Evolutionary conservation across 495 filamentous ascomycete species (phyloP), one percentile per base, ranked within the genome.

Genomic region (Penicillium paxilli): DNA sequence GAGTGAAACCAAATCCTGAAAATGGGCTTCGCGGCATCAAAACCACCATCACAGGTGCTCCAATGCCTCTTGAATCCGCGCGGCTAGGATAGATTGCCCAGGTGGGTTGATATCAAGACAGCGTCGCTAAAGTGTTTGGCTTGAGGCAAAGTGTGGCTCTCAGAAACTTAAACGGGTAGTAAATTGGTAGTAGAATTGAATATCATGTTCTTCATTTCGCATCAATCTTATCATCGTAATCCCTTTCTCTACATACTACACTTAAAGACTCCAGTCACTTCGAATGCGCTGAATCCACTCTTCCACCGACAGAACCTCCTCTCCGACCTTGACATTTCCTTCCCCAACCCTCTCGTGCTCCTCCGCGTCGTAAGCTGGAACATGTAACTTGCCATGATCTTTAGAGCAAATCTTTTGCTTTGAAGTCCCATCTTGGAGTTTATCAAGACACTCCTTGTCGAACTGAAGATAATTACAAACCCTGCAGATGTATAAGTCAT

Each of bases 401-500:
- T 68, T 68, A 44, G 55, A 61, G 42, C 75, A 78, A 5, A 63
- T 51, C n/a, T 63, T 62, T 32, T 51, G 41, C 12, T 53, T 48
- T 5, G 73, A 23, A 10, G 67, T 60, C 11, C 60, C 74, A 4
- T 54, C 50, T 9, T 54, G 57, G 1, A 74, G 54, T 20, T 57
- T 55, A 21, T 49, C 50, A 28, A 38, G 17, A n/a, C 35, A 38
- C 16, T 38, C 35, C 12, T 38, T 30, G 35, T 71, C 58, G 38
- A 71, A 64, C 4, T 64, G 49, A 9, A 70, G 28, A 32, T 69
- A 59, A 4, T 70, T 58, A 54, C 73, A 78, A 26, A 66, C 63
- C 47, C 69, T 62, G 66, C 74, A 78, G 24, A 62, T 51, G 49
- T 63, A 69, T 21, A 71, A 63, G 23, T 71, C 59, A 14, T 64